These are phyloP conservation scores for Pichia nanzhaoensis DNA, from an alignment of 805 yeast genomes.

Conservation along the genomic window DNA sequence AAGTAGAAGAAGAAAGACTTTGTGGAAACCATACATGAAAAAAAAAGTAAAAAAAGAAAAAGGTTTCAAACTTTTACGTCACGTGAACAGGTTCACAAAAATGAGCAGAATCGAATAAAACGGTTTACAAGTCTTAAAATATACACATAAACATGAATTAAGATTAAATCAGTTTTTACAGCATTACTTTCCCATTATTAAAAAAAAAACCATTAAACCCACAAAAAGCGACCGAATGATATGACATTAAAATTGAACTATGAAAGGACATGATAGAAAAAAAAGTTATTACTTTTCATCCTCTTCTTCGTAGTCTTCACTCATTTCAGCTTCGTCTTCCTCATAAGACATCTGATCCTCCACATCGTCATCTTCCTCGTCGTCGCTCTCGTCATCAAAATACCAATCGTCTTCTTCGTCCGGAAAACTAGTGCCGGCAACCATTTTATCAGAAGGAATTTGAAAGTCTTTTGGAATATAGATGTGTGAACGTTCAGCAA, in stretches of 20 bases:
- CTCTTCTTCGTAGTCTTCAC: slow-evolving; percentile 39
- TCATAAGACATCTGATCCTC: slow-evolving; percentile 38
- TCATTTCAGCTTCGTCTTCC: slow-evolving; percentile 39
- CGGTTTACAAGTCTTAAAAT: no score
- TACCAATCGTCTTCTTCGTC: slow-evolving; percentile 46
- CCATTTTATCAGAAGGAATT: slow-evolving; percentile 44
- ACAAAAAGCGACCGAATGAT: no score
- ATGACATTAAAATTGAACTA: no score
- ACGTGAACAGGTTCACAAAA: no score
- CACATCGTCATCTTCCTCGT: slow-evolving; percentile 32
- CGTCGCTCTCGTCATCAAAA: slow-evolving; percentile 58
- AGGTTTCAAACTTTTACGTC: no score
- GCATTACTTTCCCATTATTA: no score
- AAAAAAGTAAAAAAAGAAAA: no score
- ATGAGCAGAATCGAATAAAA: no score
- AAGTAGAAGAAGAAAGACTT: background rate
- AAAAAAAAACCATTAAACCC: no score
- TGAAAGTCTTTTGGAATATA: slow-evolving; percentile 84
- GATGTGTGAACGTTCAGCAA: slow-evolving; percentile 74
- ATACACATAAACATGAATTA: no score
- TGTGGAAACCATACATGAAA: no score
- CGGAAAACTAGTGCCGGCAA: slow-evolving; percentile 24
- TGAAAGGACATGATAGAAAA: background rate
- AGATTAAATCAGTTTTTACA: no score
- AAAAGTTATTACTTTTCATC: slow-evolving; percentile 11